These are phyloP conservation scores for Coemansia sp. DNA, from an alignment of 192 early-diverging fungal genomes.

Conservation along the genomic window DNA sequence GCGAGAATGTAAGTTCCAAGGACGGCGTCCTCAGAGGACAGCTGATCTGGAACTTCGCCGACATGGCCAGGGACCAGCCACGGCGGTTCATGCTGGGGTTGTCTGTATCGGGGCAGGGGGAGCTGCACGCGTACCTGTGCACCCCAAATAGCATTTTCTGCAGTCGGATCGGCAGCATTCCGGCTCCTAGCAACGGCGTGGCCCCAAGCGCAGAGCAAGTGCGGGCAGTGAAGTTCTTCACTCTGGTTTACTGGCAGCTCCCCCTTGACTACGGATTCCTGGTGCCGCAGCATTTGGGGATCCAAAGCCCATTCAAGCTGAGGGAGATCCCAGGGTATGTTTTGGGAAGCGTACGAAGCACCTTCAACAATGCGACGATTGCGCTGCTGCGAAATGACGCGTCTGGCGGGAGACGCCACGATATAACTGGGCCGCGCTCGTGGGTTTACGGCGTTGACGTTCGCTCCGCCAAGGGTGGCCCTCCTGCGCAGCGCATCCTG, in stretches of 20 bases:
- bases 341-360: not conserved
- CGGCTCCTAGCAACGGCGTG: not conserved
- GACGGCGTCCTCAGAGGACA: not conserved
- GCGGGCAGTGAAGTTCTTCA: not conserved
- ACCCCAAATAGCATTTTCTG: not conserved
- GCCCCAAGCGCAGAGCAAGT: not conserved
- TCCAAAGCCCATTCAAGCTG: not conserved
- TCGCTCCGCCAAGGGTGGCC: not conserved
- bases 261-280: not conserved
- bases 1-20: not conserved
- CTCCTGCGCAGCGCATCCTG: not conserved
- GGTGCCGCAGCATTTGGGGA: not conserved
- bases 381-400: not conserved
- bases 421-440: not conserved
- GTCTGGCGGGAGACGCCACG: not conserved
- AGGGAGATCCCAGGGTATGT: not conserved
- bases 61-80: conserved; percentile 10
- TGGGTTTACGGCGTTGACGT: not conserved
- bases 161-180: not conserved
- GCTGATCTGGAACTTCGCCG: not conserved
- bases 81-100: not conserved
- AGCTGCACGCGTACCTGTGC: not conserved
- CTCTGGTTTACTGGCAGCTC: not conserved
- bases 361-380: not conserved
- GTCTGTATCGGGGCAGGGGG: not conserved